Evolutionary conservation across 163 green algal genomes (phyloP).

Genomic region (Prototheca cutis): DNA sequence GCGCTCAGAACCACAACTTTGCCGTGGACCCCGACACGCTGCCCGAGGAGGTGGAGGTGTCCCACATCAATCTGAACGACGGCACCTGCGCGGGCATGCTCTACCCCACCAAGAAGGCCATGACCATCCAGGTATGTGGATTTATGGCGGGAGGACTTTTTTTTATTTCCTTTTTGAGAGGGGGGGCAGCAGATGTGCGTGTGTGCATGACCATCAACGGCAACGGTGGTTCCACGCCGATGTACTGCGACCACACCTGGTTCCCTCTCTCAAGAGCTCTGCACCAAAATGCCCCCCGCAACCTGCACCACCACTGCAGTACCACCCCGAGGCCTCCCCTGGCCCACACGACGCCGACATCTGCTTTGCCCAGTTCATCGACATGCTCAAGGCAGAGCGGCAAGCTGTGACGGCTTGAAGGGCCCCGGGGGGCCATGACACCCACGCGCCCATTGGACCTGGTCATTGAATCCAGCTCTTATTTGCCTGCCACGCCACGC

Average conservation of each 20-base stretch:
- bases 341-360: constrained; percentile 95
- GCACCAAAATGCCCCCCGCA: too few relatives aligned
- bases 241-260: too few relatives aligned
- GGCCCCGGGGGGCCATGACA: not conserved
- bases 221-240: too few relatives aligned
- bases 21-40: constrained; percentile 87
- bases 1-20: constrained; percentile 98
- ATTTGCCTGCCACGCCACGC: too few relatives aligned
- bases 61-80: constrained; percentile 99
- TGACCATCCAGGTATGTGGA: constrained; percentile 66
- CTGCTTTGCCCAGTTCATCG: constrained; percentile 82
- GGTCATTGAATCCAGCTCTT: too few relatives aligned
- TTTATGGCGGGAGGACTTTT: too few relatives aligned
- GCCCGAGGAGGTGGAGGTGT: constrained; percentile 79
- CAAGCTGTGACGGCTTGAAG: constrained; percentile 4
- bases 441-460: too few relatives aligned
- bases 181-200: too few relatives aligned
- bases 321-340: constrained; percentile 94
- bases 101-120: constrained; percentile 43
- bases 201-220: too few relatives aligned
- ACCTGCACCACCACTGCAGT: too few relatives aligned
- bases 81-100: constrained; percentile 89
- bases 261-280: too few relatives aligned
- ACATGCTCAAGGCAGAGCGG: constrained; percentile 60
- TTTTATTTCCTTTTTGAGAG: not conserved